Evolutionary conservation across 306 rosid genomes (phyloP).

Genomic region (Lablab purpureus): DNA sequence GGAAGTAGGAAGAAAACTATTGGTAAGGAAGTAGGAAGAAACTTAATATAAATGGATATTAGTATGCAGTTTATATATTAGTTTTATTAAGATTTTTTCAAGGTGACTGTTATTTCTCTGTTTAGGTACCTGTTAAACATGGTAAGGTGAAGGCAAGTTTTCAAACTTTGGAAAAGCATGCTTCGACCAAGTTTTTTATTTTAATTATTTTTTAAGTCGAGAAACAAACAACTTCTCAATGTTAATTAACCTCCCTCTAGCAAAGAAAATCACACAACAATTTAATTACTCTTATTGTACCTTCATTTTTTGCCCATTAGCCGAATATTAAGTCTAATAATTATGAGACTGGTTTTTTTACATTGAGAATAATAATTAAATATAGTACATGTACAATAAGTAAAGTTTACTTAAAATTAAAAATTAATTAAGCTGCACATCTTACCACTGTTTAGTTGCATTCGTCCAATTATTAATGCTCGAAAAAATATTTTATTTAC

Average conservation of each 20-base stretch:
- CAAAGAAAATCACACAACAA: too few species aligned
- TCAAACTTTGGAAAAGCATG: not conserved
- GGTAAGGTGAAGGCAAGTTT: not conserved
- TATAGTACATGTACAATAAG: not conserved
- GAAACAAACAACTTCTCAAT: not conserved
- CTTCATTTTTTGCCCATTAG: not conserved
- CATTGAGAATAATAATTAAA: too few species aligned
- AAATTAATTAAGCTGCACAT: not conserved
- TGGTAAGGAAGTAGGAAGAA: not conserved
- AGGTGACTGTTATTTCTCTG: not conserved
- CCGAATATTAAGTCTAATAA: not conserved
- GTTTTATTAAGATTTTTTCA: not conserved
- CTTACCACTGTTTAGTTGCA: not conserved
- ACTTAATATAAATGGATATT: not conserved
- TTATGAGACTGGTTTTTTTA: not conserved
- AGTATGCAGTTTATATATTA: too few species aligned
- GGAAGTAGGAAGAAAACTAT: not conserved
- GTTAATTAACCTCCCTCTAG: too few species aligned
- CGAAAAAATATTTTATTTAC: not conserved
- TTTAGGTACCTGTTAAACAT: not conserved
- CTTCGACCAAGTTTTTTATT: not conserved
- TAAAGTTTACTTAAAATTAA: not conserved
- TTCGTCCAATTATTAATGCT: not conserved
- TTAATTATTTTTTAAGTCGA: too few species aligned
- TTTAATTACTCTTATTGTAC: too few species aligned